A percentile compares a stretch with the other conserved stretches of the same genome.
Conservation (phyloP, 768 basidiomycete species). For the Holtermannia corniformis region DNA sequence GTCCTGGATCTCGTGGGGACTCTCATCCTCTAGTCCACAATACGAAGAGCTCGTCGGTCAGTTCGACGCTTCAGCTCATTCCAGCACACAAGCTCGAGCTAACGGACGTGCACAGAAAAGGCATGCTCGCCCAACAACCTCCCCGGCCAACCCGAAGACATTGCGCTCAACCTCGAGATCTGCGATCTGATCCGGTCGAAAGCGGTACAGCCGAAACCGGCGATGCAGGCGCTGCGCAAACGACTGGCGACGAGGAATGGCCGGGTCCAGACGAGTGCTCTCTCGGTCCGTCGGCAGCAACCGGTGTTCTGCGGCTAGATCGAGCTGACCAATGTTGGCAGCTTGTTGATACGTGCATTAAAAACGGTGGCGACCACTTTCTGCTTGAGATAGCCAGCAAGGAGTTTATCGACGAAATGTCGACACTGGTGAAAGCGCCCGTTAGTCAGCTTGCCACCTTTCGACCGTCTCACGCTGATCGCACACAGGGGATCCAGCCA, state of each 20-base stretch:
- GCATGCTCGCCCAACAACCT: conserved; percentile 40
- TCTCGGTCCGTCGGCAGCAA: conserved; percentile 53
- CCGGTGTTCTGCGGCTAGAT: neutral
- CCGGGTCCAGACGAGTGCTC: conserved; percentile 81
- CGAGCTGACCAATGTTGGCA: conserved; percentile 37
- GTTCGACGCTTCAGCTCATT: neutral
- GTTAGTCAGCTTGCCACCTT: conserved; percentile 23
- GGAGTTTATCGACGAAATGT: conserved; percentile 89
- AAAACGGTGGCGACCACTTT: conserved; percentile 94
- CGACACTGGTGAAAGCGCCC: conserved; percentile 73
- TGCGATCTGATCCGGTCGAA: conserved; percentile 94
- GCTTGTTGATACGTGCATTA: conserved; percentile 84
- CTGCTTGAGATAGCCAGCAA: conserved; percentile 71
- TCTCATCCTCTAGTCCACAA: conserved; percentile 21
- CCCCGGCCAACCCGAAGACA: conserved; percentile 55
- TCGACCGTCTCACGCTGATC: neutral
- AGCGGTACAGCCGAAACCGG: conserved; percentile 69
- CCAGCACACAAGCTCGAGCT: neutral
- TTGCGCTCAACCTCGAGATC: conserved; percentile 87
- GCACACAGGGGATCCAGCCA: conserved; percentile 51
- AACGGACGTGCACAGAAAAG: conserved; percentile 26
- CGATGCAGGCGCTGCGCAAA: conserved; percentile 78
- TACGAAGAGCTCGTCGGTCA: conserved; percentile 39
- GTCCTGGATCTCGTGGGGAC: neutral
- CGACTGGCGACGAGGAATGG: conserved; percentile 90